These are phyloP conservation scores for Pyrenochaeta sp. DNA, from an alignment of 2,329 filamentous ascomycete genomes.

Conservation along the genomic window DNA sequence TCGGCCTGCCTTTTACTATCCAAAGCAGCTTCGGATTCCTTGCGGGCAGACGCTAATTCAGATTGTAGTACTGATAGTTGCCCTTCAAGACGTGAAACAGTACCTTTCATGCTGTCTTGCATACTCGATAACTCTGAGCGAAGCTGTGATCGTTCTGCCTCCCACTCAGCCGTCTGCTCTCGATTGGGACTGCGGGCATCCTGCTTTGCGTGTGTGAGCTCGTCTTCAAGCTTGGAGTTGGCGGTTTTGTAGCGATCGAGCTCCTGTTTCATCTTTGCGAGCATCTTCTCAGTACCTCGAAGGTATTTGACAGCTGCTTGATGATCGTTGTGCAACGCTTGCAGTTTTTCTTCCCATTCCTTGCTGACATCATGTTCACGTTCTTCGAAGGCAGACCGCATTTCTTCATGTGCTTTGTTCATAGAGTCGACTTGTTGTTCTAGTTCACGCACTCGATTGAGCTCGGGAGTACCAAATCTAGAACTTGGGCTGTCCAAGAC, in stretches of 20 bases:
- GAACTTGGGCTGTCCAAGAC: slow-evolving; percentile 77
- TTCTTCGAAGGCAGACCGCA: slow-evolving; percentile 77
- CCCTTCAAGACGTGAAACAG: slow-evolving; percentile 73
- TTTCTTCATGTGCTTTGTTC: slow-evolving; percentile 83
- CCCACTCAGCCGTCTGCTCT: slow-evolving; percentile 70
- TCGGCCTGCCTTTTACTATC: slow-evolving; percentile 62
- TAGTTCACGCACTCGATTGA: slow-evolving; percentile 80
- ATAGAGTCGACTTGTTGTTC: slow-evolving; percentile 86
- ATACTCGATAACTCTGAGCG: slow-evolving; percentile 73
- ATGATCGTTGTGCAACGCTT: slow-evolving; percentile 95
- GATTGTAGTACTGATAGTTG: slow-evolving; percentile 73
- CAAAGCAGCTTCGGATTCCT: slow-evolving; percentile 74
- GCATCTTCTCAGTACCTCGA: slow-evolving; percentile 98
- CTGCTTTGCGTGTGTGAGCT: slow-evolving; percentile 69
- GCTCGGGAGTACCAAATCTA: slow-evolving; percentile 78
- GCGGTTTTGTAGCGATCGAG: slow-evolving; percentile 90
- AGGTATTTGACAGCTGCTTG: slow-evolving; percentile 98
- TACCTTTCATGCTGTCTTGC: slow-evolving; percentile 72
- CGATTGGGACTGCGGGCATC: slow-evolving; percentile 48
- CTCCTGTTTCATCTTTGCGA: slow-evolving; percentile 98
- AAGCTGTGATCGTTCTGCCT: slow-evolving; percentile 74
- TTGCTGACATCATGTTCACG: slow-evolving; percentile 88
- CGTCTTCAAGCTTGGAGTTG: slow-evolving; percentile 81
- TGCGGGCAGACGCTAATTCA: slow-evolving; percentile 72
- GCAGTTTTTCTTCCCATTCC: slow-evolving; percentile 89